phyloP scores from a whole-genome alignment of 768 basidiomycete genomes.

The Tricholomella constricta region DNA sequence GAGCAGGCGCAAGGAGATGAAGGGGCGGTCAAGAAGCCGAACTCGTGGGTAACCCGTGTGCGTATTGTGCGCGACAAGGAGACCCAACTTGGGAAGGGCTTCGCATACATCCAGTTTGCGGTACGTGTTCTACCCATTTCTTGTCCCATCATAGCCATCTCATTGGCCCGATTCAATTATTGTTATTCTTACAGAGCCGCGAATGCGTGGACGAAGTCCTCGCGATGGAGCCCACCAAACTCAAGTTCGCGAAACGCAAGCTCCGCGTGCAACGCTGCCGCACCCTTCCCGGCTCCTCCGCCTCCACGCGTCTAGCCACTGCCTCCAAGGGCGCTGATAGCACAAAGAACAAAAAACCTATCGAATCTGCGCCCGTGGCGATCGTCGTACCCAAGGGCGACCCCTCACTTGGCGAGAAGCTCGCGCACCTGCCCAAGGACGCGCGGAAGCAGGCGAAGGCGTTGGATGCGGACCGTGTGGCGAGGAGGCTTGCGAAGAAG shows the following conservation, averaged over 20 bases:
- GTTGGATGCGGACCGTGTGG: constrained; percentile 76
- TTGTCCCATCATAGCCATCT: not conserved
- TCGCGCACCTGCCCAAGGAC: constrained; percentile 79
- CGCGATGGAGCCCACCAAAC: constrained; percentile 70
- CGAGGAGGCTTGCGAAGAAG: constrained; percentile 89
- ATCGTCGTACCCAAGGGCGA: constrained; percentile 72
- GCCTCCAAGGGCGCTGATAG: constrained; percentile 21
- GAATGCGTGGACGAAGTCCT: constrained; percentile 93
- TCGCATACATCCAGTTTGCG: constrained; percentile 87
- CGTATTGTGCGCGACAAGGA: constrained; percentile 87
- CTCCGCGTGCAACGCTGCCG: constrained; percentile 92
- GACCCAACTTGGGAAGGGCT: constrained; percentile 93
- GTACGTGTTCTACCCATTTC: constrained; percentile 46
- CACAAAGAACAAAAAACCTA: constrained; percentile 17
- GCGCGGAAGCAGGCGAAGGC: constrained; percentile 85
- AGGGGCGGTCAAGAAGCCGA: constrained; percentile 35
- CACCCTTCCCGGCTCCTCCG: constrained; percentile 49
- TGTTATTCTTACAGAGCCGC: constrained; percentile 86
- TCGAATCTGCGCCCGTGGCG: constrained; percentile 20
- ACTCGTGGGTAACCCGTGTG: constrained; percentile 79
- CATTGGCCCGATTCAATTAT: not conserved
- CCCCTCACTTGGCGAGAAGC: constrained; percentile 74
- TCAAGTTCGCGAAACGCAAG: constrained; percentile 93
- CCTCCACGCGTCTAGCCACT: constrained; percentile 25
- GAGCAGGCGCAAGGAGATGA: constrained; percentile 27